Conservation (phyloP, 2,329 filamentous ascomycete genomes). For the Pyrenophora seminiperda region DNA sequence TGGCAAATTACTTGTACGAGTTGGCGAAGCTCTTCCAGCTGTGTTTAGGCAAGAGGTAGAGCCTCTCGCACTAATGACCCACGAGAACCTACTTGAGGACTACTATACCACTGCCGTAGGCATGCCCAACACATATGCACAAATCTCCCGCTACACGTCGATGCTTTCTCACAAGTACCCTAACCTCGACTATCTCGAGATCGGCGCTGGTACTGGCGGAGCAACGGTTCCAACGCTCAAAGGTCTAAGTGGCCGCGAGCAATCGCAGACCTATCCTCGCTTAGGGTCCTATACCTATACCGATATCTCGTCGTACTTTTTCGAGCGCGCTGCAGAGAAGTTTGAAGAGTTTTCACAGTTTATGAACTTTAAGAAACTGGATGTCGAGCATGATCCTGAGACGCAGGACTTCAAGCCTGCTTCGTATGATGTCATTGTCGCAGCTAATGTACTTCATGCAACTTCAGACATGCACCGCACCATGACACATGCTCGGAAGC, state of each 20-base stretch:
- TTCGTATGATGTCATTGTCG: slow-evolving; percentile 36
- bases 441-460: slow-evolving; percentile 42
- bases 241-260: slow-evolving; percentile 11
- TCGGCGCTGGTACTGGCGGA: slow-evolving; percentile 25
- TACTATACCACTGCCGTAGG: slow-evolving; percentile 22
- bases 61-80: slow-evolving; percentile 21
- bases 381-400: slow-evolving; percentile 27
- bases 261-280: slow-evolving; percentile 9
- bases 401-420: slow-evolving; percentile 25
- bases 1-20: slow-evolving; percentile 18
- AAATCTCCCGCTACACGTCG: slow-evolving; percentile 15
- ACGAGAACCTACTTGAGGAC: slow-evolving; percentile 20
- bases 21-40: slow-evolving; percentile 17
- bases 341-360: slow-evolving; percentile 15
- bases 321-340: slow-evolving; percentile 22
- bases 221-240: slow-evolving; percentile 18
- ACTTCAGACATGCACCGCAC: slow-evolving; percentile 27
- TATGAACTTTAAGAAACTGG: slow-evolving; percentile 26
- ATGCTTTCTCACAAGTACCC: slow-evolving; percentile 23
- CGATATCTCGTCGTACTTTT: slow-evolving; percentile 25
- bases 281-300: slow-evolving; percentile 26
- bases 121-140: slow-evolving; percentile 24
- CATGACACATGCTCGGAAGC: slow-evolving; percentile 27
- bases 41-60: slow-evolving; percentile 20
- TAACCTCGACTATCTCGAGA: slow-evolving; percentile 21